Percentiles rank a stretch among this genome's conserved stretches.
These are phyloP conservation scores for Boletus huronensis DNA, from an alignment of 768 basidiomycete genomes.

Conservation along the genomic window DNA sequence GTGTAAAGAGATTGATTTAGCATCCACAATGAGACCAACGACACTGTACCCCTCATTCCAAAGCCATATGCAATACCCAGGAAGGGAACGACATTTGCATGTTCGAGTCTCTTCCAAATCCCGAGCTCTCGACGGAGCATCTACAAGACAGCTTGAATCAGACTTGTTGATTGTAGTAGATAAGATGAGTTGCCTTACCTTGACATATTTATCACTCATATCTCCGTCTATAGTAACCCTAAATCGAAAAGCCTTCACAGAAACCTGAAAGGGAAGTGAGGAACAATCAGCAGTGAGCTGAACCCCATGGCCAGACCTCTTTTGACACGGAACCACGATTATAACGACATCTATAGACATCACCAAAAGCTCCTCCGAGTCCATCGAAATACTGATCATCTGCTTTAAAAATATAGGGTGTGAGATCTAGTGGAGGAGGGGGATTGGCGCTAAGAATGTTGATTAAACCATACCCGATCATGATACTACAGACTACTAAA, in stretches of 20 bases:
- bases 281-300: not conserved
- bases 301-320: too few species aligned
- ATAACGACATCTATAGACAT: too few species aligned
- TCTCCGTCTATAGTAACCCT: not conserved
- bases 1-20: slow-evolving; percentile 22
- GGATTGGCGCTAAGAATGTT: not conserved
- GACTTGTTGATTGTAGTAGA: not conserved
- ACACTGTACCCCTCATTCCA: too few species aligned
- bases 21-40: slow-evolving; percentile 33
- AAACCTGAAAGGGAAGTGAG: slow-evolving; percentile 12
- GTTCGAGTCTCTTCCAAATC: too few species aligned
- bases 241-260: slow-evolving; percentile 23
- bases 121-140: too few species aligned
- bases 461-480: not conserved
- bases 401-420: not conserved
- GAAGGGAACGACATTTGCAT: too few species aligned
- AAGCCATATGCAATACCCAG: too few species aligned
- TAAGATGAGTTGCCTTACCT: not conserved
- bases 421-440: slow-evolving; percentile 5
- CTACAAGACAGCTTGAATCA: too few species aligned
- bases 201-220: not conserved
- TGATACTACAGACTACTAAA: not conserved
- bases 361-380: too few species aligned
- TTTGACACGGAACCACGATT: too few species aligned
- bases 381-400: not conserved